Percentiles rank a stretch among this genome's conserved stretches.
Evolutionary conservation across 371 early-diverging fungal genomes (phyloP).

Genomic region (Apophysomyces trapeziformis): DNA sequence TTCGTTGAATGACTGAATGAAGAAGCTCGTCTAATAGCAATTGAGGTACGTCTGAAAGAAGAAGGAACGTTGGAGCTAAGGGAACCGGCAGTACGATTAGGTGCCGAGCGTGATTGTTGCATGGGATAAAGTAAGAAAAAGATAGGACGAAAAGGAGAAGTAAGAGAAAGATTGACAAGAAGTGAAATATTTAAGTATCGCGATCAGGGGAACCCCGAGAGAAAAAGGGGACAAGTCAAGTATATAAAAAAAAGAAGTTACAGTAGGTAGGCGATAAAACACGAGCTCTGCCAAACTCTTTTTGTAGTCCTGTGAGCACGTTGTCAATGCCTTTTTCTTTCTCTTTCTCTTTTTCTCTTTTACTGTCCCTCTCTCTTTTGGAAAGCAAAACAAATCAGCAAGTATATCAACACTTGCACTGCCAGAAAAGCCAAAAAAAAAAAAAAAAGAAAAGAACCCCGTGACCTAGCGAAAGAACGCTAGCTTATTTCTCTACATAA

Average conservation of each 20-base stretch:
- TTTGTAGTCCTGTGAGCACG: too few relatives aligned
- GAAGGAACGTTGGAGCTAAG: slow-evolving; percentile 24
- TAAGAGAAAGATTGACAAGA: slow-evolving; percentile 15
- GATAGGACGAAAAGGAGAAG: slow-evolving; percentile 17
- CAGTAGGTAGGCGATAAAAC: not conserved
- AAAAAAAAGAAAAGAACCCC: not conserved
- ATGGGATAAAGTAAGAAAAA: slow-evolving; percentile 12
- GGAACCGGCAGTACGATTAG: slow-evolving; percentile 27
- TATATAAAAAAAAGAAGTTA: slow-evolving; percentile 9
- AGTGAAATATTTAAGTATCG: slow-evolving; percentile 10
- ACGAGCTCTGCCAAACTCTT: too few relatives aligned
- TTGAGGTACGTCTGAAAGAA: slow-evolving; percentile 21
- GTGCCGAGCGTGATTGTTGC: slow-evolving; percentile 14
- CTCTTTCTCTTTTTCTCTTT: too few relatives aligned
- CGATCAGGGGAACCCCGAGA: not conserved
- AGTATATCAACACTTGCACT: not conserved
- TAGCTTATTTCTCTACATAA: not conserved
- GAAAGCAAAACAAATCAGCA: not conserved
- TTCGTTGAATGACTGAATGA: slow-evolving; percentile 31
- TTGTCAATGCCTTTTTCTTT: too few relatives aligned
- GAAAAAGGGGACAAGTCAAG: slow-evolving; percentile 13
- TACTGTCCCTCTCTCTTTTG: not conserved
- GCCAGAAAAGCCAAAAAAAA: too few relatives aligned
- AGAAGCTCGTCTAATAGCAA: slow-evolving; percentile 23
- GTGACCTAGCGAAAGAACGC: not conserved